Conservation (phyloP, 2,329 filamentous ascomycete species). For the Pyrenophora seminiperda region DNA sequence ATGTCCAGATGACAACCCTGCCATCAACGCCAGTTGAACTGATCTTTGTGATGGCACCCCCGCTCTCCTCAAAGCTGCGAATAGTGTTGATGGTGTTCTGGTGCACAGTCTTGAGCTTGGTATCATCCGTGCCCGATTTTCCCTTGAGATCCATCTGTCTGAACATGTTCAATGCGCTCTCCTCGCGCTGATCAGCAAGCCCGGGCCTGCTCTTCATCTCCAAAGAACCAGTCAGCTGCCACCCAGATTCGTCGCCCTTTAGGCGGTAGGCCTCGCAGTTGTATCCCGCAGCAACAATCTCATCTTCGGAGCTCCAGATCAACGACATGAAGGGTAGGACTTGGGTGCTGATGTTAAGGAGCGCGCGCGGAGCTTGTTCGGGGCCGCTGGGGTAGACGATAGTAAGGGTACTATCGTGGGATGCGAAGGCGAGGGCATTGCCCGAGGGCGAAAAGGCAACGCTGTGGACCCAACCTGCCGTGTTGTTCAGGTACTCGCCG, state of each 20-base stretch:
- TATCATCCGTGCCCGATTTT: constrained; percentile 75
- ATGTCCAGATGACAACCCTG: constrained; percentile 54
- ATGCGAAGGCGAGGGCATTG: constrained; percentile 89
- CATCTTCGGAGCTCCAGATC: constrained; percentile 87
- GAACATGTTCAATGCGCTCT: constrained; percentile 97
- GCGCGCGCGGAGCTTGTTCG: constrained; percentile 87
- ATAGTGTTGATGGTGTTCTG: constrained; percentile 94
- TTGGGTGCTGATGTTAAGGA: constrained; percentile 87
- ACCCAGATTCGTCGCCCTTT: constrained; percentile 75
- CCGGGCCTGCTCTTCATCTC: constrained; percentile 72
- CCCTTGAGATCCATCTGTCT: constrained; percentile 98
- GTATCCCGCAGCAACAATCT: constrained; percentile 95
- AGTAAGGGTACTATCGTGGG: constrained; percentile 95
- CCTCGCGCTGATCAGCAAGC: constrained; percentile 70
- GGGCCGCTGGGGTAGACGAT: constrained; percentile 92
- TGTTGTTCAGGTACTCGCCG: constrained; percentile 94
- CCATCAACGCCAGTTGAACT: constrained; percentile 65
- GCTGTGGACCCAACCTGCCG: constrained; percentile 94
- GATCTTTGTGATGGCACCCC: constrained; percentile 73
- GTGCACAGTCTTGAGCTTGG: constrained; percentile 91
- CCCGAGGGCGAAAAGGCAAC: constrained; percentile 92
- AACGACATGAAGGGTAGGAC: constrained; percentile 90
- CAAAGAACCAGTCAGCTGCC: constrained; percentile 81
- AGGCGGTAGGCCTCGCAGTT: constrained; percentile 89
- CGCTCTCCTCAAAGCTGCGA: constrained; percentile 72